Evolutionary conservation across 345 rosid species (phyloP).

Genomic region (Microcos paniculata): DNA sequence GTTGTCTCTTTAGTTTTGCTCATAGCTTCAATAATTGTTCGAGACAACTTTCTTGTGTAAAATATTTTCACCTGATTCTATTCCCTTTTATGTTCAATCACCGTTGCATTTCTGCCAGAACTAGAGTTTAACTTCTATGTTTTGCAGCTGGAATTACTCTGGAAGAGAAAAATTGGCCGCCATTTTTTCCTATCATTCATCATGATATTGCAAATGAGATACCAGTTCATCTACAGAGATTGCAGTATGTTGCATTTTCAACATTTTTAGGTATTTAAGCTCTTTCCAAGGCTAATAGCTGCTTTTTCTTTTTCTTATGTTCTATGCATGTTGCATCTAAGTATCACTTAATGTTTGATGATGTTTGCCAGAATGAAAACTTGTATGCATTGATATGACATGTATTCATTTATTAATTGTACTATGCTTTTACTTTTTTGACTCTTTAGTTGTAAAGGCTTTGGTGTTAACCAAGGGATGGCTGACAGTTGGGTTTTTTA

Average conservation of each 20-base stretch:
- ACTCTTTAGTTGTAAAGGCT: slow-evolving; percentile 1
- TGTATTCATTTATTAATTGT: neutral
- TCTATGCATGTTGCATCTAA: neutral
- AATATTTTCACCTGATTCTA: neutral
- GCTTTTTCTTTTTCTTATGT: slow-evolving; percentile 9
- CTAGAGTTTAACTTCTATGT: slow-evolving; percentile 7
- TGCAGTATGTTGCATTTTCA: slow-evolving; percentile 73
- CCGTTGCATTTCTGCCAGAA: neutral
- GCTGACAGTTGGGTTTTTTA: neutral
- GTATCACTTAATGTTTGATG: neutral
- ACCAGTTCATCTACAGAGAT: slow-evolving; percentile 76
- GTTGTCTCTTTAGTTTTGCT: neutral
- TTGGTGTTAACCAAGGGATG: neutral
- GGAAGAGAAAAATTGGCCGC: slow-evolving; percentile 90
- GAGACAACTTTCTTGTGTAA: neutral
- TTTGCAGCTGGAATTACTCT: slow-evolving; percentile 68
- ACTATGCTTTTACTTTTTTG: neutral
- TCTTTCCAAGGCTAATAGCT: neutral
- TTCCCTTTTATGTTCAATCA: neutral
- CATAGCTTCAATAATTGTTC: neutral
- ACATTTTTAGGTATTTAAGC: slow-evolving; percentile 59
- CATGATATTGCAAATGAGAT: slow-evolving; percentile 87
- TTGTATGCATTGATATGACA: neutral
- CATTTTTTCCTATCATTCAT: slow-evolving; percentile 79
- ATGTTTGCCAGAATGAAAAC: neutral